Percentiles rank a stretch among this genome's conserved stretches.
Evolutionary conservation across 257 asterid species (phyloP).

Genomic region (Primulina huaijiensis): DNA sequence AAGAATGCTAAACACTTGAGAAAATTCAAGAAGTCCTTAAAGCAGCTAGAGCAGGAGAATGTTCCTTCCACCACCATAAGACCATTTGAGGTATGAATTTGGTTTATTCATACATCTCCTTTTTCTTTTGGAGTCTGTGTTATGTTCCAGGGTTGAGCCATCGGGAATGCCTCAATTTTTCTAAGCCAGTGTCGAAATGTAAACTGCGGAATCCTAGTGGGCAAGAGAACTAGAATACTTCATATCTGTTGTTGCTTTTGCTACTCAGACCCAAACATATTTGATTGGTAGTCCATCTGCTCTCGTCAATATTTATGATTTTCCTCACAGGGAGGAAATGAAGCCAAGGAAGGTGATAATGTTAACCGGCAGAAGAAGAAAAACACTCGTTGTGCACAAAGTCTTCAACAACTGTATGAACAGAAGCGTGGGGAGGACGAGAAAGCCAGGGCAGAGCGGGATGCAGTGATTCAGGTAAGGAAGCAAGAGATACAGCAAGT

Average conservation of each 20-base stretch:
- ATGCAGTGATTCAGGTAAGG: conserved; percentile 50
- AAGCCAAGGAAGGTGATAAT: conserved; percentile 22
- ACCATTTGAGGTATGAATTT: conserved; percentile 40
- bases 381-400: conserved; percentile 35
- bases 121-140: not conserved
- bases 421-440: conserved; percentile 62
- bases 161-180: not conserved
- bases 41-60: conserved; percentile 42
- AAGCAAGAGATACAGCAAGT: conserved; percentile 50
- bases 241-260: not conserved
- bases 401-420: conserved; percentile 54
- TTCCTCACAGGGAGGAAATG: conserved; percentile 37
- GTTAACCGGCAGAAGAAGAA: conserved; percentile 30
- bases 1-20: conserved; percentile 69
- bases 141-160: not conserved
- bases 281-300: not conserved
- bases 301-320: conserved; percentile 4
- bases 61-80: conserved; percentile 25
- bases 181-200: not conserved
- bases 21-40: conserved; percentile 60
- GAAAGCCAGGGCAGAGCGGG: conserved; percentile 61
- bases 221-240: not conserved
- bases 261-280: not conserved
- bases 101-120: not conserved
- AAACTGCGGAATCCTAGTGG: not conserved